Evolutionary conservation across 345 rosid genomes (phyloP).

Genomic region (Rhizophora mangle): DNA sequence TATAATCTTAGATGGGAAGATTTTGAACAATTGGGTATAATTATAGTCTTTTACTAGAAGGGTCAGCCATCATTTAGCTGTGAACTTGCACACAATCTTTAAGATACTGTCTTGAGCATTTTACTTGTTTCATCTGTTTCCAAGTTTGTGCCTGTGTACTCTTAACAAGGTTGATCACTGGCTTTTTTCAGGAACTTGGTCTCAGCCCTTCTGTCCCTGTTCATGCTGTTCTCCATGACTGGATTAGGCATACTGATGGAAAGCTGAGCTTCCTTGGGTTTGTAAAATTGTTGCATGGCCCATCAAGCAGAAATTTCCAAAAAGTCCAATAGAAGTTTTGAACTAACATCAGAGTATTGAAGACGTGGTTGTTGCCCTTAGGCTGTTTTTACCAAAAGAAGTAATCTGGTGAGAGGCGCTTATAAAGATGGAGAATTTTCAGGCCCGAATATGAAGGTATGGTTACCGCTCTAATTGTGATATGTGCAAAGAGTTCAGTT

Average conservation of each 20-base stretch:
- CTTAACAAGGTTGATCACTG: slow-evolving; percentile 2
- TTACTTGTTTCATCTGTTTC: too few species aligned
- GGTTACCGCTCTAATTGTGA: background rate
- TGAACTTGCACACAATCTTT: too few species aligned
- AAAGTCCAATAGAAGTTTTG: slow-evolving; percentile 19
- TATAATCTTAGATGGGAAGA: too few species aligned
- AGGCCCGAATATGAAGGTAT: background rate
- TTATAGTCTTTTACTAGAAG: too few species aligned
- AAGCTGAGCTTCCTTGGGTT: slow-evolving; percentile 59
- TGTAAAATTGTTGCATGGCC: slow-evolving; percentile 81
- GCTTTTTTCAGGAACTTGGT: slow-evolving; percentile 76
- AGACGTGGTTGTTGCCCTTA: slow-evolving; percentile 1
- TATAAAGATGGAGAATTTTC: background rate
- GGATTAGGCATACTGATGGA: slow-evolving; percentile 36
- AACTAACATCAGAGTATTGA: background rate
- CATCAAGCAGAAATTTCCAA: slow-evolving; percentile 51
- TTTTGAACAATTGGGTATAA: too few species aligned
- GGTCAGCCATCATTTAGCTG: too few species aligned
- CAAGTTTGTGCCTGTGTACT: background rate
- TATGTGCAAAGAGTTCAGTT: slow-evolving; percentile 9
- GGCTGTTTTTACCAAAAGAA: background rate
- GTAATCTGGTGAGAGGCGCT: background rate
- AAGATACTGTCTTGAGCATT: too few species aligned
- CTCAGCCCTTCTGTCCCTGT: slow-evolving; percentile 60
- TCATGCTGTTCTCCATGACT: slow-evolving; percentile 35